Base-by-base conservation (phyloP, 2,329 filamentous ascomycete species). In the Cordyceps militaris region DNA sequence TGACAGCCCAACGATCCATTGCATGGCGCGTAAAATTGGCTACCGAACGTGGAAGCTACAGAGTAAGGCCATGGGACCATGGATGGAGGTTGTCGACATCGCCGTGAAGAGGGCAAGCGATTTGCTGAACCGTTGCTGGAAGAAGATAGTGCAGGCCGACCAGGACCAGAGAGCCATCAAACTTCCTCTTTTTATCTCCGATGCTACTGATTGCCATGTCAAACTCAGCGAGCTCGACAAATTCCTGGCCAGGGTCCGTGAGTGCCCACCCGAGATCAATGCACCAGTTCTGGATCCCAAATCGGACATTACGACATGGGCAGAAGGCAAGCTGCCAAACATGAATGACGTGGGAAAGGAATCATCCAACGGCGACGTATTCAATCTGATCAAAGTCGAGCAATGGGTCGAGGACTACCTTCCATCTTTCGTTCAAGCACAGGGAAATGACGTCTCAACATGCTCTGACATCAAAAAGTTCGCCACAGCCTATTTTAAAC, bases 391-490 rank as follows among this genome's bases (percentile, higher is more conserved):
- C 7, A 70, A 68, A 4, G 68, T 83, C 14, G 81, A 84, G 62
- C 24, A 51, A 0, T 84, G 81, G 81, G 73, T 81, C 4, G 65
- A 67, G 4, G n/a, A 66, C 0, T 43, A 73, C 44, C 67, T 82
- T 6, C n/a, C n/a, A 19, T 19, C 38, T 6, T 42, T 42, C 21
- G n/a, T 42, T 16, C 4, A 11, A n/a, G 5, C 2, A 1, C 60
- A 72, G 38, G 56, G 59, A 4, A 24, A 9, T 0, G 60, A 65
- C 10, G 23, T 46, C 0, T n/a, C 40, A 0, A 67, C 67, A 4
- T 76, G 71, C 52, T 16, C n/a, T 0, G 28, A 58, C 4, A 65
- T 78, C 1, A 60, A 55, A 40, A 13, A 10, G 0, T 50, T 72
- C 4, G 70, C 78, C 1, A 44, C 64, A 2, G 14, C 42, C 0